Evolutionary conservation across 2,329 filamentous ascomycete genomes (phyloP).

Genomic region (Aspergillus tamarii): DNA sequence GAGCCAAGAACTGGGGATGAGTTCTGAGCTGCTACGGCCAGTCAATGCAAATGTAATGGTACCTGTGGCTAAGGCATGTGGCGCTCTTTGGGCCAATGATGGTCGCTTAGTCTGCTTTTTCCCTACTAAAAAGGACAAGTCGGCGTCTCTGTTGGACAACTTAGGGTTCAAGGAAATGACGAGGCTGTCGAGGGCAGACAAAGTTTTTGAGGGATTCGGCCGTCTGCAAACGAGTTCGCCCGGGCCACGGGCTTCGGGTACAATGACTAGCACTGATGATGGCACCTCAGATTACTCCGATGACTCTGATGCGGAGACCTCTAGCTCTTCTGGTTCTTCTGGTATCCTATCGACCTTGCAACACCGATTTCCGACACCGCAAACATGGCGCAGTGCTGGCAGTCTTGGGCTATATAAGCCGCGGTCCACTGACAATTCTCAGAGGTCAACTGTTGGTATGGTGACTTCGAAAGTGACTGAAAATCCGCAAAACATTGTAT

Average conservation of each 20-base stretch:
- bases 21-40: constrained; percentile 56
- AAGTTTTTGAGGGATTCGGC: constrained; percentile 67
- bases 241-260: constrained; percentile 45
- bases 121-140: constrained; percentile 55
- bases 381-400: constrained; percentile 54
- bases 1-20: constrained; percentile 50
- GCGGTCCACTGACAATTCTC: constrained; percentile 51
- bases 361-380: constrained; percentile 52
- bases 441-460: constrained; percentile 58
- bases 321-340: constrained; percentile 52
- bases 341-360: constrained; percentile 49
- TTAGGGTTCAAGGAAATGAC: constrained; percentile 53
- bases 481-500: constrained; percentile 68
- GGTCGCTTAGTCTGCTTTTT: constrained; percentile 64
- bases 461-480: constrained; percentile 53
- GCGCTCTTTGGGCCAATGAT: constrained; percentile 60
- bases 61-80: constrained; percentile 62
- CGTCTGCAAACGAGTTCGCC: constrained; percentile 58
- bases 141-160: constrained; percentile 53
- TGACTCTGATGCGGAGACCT: constrained; percentile 64
- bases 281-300: constrained; percentile 51
- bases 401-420: constrained; percentile 61
- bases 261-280: constrained; percentile 48
- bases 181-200: constrained; percentile 51
- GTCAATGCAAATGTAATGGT: constrained; percentile 66